A percentile compares a stretch with the other conserved stretches of the same genome.
phyloP scores from a whole-genome alignment of 306 rosid genomes.

The Quillaja saponaria region DNA sequence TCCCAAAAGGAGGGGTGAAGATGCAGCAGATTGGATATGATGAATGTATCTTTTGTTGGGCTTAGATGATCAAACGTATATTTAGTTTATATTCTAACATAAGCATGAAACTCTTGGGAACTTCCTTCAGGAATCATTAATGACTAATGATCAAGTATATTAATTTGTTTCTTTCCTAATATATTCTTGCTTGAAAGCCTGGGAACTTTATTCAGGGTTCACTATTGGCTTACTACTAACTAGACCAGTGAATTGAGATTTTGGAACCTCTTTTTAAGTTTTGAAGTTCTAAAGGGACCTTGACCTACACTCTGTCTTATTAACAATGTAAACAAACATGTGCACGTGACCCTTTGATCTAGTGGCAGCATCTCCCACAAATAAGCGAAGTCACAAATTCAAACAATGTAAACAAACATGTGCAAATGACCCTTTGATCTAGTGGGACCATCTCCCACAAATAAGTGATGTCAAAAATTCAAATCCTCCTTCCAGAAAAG shows the following conservation, averaged over 20 bases:
- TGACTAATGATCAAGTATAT: neutral
- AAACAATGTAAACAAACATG: neutral
- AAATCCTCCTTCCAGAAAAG: no score
- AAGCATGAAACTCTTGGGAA: neutral
- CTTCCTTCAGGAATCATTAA: neutral
- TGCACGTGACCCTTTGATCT: neutral
- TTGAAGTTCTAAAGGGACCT: neutral
- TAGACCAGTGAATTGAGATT: neutral
- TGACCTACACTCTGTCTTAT: no score
- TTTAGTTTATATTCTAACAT: neutral
- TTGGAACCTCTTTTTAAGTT: neutral
- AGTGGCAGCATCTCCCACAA: no score
- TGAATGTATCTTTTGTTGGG: neutral
- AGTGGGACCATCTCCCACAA: no score
- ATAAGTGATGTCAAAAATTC: no score
- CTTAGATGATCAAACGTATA: no score
- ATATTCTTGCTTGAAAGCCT: no score
- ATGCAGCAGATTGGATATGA: slow-evolving; percentile 3
- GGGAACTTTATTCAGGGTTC: no score
- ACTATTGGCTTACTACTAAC: neutral
- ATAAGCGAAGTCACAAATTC: no score
- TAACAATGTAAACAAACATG: neutral
- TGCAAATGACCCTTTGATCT: neutral
- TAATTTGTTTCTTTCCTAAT: no score
- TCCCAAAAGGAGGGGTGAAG: neutral